These are phyloP conservation scores for Ochetophila trinervis DNA, from an alignment of 306 rosid species.

Conservation along the genomic window DNA sequence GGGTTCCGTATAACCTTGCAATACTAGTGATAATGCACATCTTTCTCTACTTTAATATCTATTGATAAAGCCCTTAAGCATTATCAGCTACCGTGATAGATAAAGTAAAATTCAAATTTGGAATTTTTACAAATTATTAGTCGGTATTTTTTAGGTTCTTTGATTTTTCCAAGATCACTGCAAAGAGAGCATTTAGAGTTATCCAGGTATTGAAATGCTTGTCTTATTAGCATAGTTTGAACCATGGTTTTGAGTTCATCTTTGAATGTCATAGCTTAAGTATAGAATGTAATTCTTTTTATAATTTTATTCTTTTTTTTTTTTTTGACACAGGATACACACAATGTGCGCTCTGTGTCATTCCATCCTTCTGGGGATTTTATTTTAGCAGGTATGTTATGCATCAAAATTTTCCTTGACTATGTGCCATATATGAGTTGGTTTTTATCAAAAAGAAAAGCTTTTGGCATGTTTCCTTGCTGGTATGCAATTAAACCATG, in stretches of 20 bases:
- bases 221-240: conserved; percentile 21
- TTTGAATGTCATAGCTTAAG: conserved; percentile 9
- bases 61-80: conserved; percentile 23
- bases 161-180: conserved; percentile 75
- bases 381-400: conserved; percentile 70
- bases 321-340: conserved; percentile 67
- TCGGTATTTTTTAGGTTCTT: conserved; percentile 58
- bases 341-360: conserved; percentile 84
- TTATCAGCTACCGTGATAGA: not conserved
- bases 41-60: conserved; percentile 16
- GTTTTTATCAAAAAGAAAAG: not conserved
- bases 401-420: conserved; percentile 8
- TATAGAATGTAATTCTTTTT: conserved; percentile 4
- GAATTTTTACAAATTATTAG: not conserved
- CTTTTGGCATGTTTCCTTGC: not conserved
- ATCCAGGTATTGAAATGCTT: conserved; percentile 57
- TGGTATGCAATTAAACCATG: not conserved
- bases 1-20: not conserved
- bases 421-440: conserved; percentile 14
- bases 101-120: not conserved
- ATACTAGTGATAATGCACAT: not conserved
- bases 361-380: conserved; percentile 95
- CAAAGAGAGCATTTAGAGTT: conserved; percentile 88
- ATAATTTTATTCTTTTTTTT: conserved; percentile 17
- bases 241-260: conserved; percentile 21